Evolutionary conservation across 140 eudicot genomes (phyloP), one percentile per base, ranked within the genome.

Genomic region (Bidens hawaiensis): DNA sequence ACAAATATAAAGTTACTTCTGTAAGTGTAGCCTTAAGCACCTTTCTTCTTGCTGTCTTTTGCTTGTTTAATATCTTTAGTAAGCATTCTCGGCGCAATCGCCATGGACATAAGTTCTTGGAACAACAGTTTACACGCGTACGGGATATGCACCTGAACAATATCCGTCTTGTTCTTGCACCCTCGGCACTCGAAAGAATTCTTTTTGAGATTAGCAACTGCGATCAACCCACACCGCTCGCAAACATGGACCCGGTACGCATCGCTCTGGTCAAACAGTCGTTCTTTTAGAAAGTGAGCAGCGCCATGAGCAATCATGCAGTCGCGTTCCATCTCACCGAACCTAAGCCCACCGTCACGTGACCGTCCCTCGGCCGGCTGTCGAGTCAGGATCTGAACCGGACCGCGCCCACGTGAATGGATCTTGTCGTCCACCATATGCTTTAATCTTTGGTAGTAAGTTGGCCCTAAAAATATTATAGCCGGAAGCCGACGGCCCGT

Each of bases 41-140:
- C 89, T 65, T 72, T 84, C 79, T 81, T 88, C 76, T 90, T 87
- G 68, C 64, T 80, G 64, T 78, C 80, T 81, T 88, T 88, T 15
- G 82, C 70, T 53, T 68, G 71, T 55, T 93, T 93, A 4, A 93
- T 69, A 54, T 93, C 96, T 78, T 88, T 88, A 0, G 95, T 93
- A 18, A 88, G 84, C 99, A 93, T 93, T 70, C 99, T 72, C 10
- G 99, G 99, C 25, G 99, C 99, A 70, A 93, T 93, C 12, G 99
- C 99, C 99, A 93, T 93, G 4, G 99, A 55, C 99, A 93, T 88
- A 4, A 93, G 85, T 78, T 93, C 99, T 68, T 93, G 99, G 84
- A 93, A 93, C 43, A 93, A 82, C 67, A 93, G 78, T 81, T 93
- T 93, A 72, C 99, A 93, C 1, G 99, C 99, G 16, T 88, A 93